Evolutionary conservation across 2,329 filamentous ascomycete species (phyloP).

Genomic region (Pleurostoma richardsiae): DNA sequence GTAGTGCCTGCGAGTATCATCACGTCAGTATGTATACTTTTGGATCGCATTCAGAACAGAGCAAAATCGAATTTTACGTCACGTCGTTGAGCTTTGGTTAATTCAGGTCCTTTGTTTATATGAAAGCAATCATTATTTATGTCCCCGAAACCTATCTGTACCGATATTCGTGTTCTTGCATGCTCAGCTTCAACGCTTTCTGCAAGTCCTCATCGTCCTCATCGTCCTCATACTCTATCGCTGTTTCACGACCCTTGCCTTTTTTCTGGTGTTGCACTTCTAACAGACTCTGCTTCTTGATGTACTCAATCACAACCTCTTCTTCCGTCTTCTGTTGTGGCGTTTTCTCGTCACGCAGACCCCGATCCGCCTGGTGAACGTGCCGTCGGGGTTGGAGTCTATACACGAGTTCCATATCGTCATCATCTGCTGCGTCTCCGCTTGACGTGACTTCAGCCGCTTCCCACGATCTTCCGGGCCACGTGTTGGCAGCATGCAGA

Average conservation of each 20-base stretch:
- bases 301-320: conserved; percentile 1
- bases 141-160: no score
- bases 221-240: conserved; percentile 13
- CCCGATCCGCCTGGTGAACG: conserved; percentile 1
- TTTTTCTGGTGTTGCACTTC: conserved; percentile 6
- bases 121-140: no score
- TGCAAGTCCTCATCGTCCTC: conserved; percentile 17
- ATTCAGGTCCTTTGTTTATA: no score
- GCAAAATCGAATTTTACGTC: no score
- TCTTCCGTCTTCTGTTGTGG: conserved; percentile 1
- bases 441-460: background rate
- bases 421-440: conserved; percentile 19
- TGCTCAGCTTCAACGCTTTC: conserved; percentile 14
- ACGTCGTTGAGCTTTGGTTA: no score
- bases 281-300: conserved; percentile 1
- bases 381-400: background rate
- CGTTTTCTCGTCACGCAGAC: conserved; percentile 9
- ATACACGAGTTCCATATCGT: conserved; percentile 55
- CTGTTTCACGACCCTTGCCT: conserved; percentile 11
- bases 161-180: conserved; percentile 12
- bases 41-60: no score
- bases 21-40: no score
- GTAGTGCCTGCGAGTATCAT: no score
- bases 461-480: background rate
- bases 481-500: background rate